Percentiles rank a stretch among this genome's conserved stretches.
Conservation (phyloP, 495 filamentous ascomycete species). For the Penicillium desertorum region DNA sequence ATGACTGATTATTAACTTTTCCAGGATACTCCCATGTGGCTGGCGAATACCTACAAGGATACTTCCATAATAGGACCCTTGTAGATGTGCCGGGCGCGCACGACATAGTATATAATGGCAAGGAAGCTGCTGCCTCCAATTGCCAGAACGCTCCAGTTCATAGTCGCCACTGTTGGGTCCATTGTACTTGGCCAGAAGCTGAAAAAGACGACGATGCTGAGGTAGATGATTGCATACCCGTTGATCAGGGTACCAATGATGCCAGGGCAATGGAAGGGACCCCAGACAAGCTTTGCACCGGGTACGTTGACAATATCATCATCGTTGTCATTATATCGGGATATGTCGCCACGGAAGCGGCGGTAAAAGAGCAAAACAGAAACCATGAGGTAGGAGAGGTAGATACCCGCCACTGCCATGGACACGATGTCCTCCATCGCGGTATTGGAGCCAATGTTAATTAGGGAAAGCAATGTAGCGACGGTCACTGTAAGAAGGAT, state of each 20-base stretch:
- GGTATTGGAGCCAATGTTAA: conserved; percentile 43
- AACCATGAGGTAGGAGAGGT: conserved; percentile 42
- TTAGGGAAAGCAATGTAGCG: conserved; percentile 37
- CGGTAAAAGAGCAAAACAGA: conserved; percentile 45
- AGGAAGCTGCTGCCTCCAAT: conserved; percentile 36
- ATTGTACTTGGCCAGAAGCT: conserved; percentile 45
- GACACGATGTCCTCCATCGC: conserved; percentile 48
- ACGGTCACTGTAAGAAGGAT: conserved; percentile 33
- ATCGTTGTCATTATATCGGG: conserved; percentile 15
- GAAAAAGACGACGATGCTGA: conserved; percentile 40
- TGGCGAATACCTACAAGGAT: too few species aligned
- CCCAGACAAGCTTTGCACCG: conserved; percentile 42
- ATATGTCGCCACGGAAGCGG: conserved; percentile 26
- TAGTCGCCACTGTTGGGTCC: conserved; percentile 34
- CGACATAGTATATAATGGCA: conserved; percentile 34
- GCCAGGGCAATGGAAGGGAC: conserved; percentile 49
- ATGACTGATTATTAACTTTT: not conserved
- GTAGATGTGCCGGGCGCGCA: conserved; percentile 28
- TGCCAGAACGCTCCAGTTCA: conserved; percentile 51
- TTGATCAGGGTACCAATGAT: conserved; percentile 47
- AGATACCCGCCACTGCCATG: conserved; percentile 39
- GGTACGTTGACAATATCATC: conserved; percentile 23
- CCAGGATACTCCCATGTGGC: not conserved
- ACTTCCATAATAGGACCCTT: conserved; percentile 31
- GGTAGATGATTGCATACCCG: conserved; percentile 35